Conservation (phyloP, 257 asterid genomes). For the Capsicum baccatum region DNA sequence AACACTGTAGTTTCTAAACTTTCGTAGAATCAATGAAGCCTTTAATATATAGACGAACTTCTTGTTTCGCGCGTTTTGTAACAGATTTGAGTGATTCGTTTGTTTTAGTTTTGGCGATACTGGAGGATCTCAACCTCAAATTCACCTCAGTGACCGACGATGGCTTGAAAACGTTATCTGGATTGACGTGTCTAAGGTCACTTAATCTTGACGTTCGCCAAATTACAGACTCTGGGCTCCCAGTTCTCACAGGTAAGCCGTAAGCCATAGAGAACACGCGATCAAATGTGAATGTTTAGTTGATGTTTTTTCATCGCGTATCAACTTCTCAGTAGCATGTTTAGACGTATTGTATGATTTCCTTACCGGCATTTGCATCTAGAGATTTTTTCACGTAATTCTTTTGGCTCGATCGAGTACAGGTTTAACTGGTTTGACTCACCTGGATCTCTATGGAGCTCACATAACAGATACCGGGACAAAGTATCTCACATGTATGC, state of each 20-base stretch:
- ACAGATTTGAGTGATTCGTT: not conserved
- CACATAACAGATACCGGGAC: conserved; percentile 31
- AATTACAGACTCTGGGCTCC: conserved; percentile 43
- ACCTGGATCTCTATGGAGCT: conserved; percentile 30
- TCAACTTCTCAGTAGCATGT: not conserved
- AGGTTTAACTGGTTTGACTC: conserved; percentile 30
- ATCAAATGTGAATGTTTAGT: not conserved
- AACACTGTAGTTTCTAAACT: not conserved
- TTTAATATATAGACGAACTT: not conserved
- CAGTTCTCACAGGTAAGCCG: conserved; percentile 39
- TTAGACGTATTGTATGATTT: not conserved
- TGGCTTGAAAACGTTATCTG: conserved; percentile 41
- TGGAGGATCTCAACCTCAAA: conserved; percentile 44
- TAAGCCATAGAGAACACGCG: not conserved
- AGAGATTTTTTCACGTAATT: not conserved
- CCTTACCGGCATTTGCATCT: not conserved
- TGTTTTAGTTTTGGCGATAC: conserved; percentile 39
- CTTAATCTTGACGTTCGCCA: conserved; percentile 45
- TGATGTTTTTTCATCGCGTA: not conserved
- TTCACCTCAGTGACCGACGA: conserved; percentile 40
- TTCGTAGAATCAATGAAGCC: not conserved
- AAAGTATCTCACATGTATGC: conserved; percentile 26
- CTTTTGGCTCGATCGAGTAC: not conserved
- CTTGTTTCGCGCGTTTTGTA: not conserved
- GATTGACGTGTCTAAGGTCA: conserved; percentile 41